Evolutionary conservation across 306 rosid species (phyloP), one percentile per base, ranked within the genome.

Genomic region (Rosa chinensis): DNA sequence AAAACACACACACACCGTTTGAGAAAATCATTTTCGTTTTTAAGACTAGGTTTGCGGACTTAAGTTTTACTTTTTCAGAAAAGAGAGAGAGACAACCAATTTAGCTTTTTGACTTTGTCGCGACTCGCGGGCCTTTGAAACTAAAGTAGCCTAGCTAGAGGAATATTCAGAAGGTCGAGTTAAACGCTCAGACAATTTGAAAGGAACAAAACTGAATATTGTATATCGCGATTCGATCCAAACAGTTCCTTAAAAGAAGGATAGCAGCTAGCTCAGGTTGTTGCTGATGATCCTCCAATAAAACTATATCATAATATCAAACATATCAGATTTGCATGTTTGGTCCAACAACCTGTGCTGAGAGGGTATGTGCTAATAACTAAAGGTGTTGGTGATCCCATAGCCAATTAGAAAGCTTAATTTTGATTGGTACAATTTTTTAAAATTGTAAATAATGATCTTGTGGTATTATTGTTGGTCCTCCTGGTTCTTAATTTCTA

Each of bases 21-120:
- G 42, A 62, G 39, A 25, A 13, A 16, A 32, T 5, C 2, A 35
- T 63, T 0, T 63, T 14, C 21, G 5, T 13, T 32, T 62, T 14
- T 13, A 6, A 32, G 16, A 23, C 10, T 23, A 61, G 63, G 39
- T 25, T 25, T 71, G 75, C 75, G 28, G 14, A 47, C 37, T 55
- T 28, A 28, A 28, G 1, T 2, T 32, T 32, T 32, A 32, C 37
- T 32, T 21, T 10, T 48, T 17, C 9, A 20, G 63, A 76, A 62
- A 9, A 45, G 59, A 47, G 3, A 47, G 3, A 49, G 59, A 71
- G 75, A 28, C 75, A 71, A 48, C 14, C 23, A 48, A 25, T 3
- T 45, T n/a, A 71, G 58, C 61, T 48, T 58, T 74, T 58, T 74
- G 55, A 74, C 68, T 13, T 42, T 56, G 63, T 14, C 62, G 62